phyloP scores from a whole-genome alignment of 495 filamentous ascomycete genomes.

The Xylaria acuta region DNA sequence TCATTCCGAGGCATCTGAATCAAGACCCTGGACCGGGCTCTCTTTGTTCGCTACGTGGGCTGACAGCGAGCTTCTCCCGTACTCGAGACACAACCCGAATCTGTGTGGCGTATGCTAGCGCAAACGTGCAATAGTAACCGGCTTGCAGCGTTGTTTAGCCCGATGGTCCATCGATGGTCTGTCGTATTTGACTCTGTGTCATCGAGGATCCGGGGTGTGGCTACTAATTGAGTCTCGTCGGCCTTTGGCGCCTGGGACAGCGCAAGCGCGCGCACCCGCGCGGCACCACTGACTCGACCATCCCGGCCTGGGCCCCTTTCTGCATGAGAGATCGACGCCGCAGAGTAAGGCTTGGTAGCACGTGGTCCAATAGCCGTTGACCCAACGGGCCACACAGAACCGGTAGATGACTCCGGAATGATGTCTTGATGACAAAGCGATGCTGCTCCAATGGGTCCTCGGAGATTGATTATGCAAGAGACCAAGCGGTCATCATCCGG shows the following conservation, averaged over 20 bases:
- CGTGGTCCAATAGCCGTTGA: slow-evolving; percentile 2
- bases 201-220: not conserved
- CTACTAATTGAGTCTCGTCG: not conserved
- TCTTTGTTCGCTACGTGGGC: not conserved
- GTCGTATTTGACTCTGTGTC: not conserved
- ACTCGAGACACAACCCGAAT: not conserved
- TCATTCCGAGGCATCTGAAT: not conserved
- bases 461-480: slow-evolving; percentile 7
- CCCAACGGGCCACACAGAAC: slow-evolving; percentile 4
- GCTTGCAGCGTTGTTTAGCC: not conserved
- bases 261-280: slow-evolving; percentile 17
- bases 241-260: slow-evolving; percentile 15
- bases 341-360: slow-evolving; percentile 12
- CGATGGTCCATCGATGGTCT: not conserved
- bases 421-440: slow-evolving; percentile 10
- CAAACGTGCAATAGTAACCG: not conserved
- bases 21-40: not conserved
- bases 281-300: slow-evolving; percentile 9
- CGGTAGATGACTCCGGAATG: not conserved
- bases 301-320: slow-evolving; percentile 1
- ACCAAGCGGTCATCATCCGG: slow-evolving; percentile 8
- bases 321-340: slow-evolving; percentile 15
- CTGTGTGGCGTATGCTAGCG: not conserved
- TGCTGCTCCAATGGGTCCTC: not conserved
- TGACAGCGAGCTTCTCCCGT: not conserved